Percentiles rank a stretch among this genome's conserved stretches.
Conservation (phyloP, 108 stramenopile species). For the Stephanodiscus minutulus region DNA sequence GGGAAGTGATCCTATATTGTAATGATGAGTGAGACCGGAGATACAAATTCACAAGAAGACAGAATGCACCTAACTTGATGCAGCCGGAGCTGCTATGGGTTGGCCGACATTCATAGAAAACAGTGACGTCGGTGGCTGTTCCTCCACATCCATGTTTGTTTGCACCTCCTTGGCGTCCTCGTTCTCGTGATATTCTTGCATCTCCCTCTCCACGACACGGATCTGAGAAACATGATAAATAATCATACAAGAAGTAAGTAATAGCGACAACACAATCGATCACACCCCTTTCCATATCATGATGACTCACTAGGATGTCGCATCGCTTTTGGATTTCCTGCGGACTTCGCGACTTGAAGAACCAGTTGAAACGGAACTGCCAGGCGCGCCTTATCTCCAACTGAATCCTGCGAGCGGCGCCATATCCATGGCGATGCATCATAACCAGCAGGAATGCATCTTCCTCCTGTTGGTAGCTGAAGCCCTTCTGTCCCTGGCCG, state of each 20-base stretch:
- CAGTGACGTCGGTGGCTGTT: background rate
- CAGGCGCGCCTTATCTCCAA: constrained; percentile 93
- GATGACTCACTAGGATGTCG: constrained; percentile 51
- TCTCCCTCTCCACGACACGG: constrained; percentile 75
- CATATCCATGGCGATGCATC: constrained; percentile 97
- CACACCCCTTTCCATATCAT: background rate
- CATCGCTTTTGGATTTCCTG: constrained; percentile 93
- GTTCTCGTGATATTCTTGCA: constrained; percentile 72
- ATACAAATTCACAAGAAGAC: background rate
- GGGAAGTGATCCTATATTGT: background rate
- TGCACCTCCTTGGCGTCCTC: constrained; percentile 39
- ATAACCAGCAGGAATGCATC: constrained; percentile 95
- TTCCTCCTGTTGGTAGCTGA: constrained; percentile 92
- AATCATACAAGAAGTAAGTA: background rate
- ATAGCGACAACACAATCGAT: background rate
- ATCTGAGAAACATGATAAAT: constrained; percentile 57
- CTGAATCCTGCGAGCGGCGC: constrained; percentile 90
- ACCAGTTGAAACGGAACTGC: constrained; percentile 99
- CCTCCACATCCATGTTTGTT: constrained; percentile 6
- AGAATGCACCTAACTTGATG: background rate
- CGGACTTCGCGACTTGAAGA: constrained; percentile 94
- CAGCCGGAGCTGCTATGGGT: background rate
- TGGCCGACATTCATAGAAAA: background rate
- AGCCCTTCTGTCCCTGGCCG: constrained; percentile 56
- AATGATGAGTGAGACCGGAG: background rate